Conservation (phyloP, 805 yeast genomes). For the Kurtzmaniella fragi region DNA sequence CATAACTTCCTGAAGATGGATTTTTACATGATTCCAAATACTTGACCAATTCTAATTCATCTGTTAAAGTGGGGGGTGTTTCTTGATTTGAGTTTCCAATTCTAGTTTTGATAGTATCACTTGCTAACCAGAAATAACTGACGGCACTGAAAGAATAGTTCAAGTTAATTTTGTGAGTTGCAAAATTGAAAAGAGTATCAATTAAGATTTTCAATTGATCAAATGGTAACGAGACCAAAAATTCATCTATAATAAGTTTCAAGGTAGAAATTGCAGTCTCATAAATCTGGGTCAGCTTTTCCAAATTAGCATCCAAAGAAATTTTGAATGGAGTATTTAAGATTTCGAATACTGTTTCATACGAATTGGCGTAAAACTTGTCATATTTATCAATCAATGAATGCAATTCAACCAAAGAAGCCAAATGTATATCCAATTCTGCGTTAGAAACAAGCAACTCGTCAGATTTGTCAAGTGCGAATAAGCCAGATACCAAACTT, state of each 20-base stretch:
- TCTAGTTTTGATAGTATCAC: conserved; percentile 54
- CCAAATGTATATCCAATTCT: conserved; percentile 65
- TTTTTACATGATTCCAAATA: conserved; percentile 1
- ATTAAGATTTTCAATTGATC: conserved; percentile 60
- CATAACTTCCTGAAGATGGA: conserved; percentile 6
- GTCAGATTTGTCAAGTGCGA: conserved; percentile 30
- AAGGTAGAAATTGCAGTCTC: conserved; percentile 76
- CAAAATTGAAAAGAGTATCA: conserved; percentile 68
- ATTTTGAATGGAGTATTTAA: conserved; percentile 50
- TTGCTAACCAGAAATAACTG: conserved; percentile 87
- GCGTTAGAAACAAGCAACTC: conserved; percentile 47
- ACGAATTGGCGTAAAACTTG: conserved; percentile 49
- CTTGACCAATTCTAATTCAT: conserved; percentile 7
- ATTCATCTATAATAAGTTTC: conserved; percentile 81
- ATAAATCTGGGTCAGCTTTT: conserved; percentile 47
- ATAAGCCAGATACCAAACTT: conserved; percentile 38
- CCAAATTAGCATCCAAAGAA: conserved; percentile 26
- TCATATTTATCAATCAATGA: conserved; percentile 79
- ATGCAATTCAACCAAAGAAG: conserved; percentile 58
- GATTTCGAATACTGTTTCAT: conserved; percentile 70
- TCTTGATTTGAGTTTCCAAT: conserved; percentile 7
- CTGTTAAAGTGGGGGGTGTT: background rate
- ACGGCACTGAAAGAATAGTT: conserved; percentile 89
- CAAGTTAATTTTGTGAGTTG: conserved; percentile 65
- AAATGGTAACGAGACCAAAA: conserved; percentile 65